phyloP scores from a whole-genome alignment of 495 filamentous ascomycete genomes.

The Penicillium daleae region DNA sequence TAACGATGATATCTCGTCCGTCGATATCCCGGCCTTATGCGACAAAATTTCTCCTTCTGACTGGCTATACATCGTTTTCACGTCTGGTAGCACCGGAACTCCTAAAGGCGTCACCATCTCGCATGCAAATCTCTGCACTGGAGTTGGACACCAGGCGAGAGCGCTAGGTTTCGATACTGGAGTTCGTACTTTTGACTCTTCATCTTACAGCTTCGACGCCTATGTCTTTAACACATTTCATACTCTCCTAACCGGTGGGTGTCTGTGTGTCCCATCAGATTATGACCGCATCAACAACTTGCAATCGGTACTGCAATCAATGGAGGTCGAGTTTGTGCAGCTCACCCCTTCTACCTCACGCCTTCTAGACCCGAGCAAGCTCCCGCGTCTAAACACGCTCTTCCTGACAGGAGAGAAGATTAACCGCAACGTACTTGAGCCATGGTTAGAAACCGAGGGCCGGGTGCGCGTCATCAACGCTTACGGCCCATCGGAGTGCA shows the following conservation, averaged over 20 bases:
- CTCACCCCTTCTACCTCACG: constrained; percentile 21
- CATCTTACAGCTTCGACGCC: constrained; percentile 29
- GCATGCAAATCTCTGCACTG: constrained; percentile 61
- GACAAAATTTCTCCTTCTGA: constrained; percentile 29
- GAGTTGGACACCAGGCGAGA: background rate
- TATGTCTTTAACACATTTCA: constrained; percentile 23
- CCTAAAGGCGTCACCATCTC: constrained; percentile 33
- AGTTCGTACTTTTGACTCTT: constrained; percentile 21
- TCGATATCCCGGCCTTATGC: constrained; percentile 29
- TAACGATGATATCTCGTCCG: background rate
- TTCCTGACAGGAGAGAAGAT: background rate
- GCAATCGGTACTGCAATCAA: constrained; percentile 9
- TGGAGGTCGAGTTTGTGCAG: constrained; percentile 9
- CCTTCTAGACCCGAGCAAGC: constrained; percentile 13
- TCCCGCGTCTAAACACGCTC: constrained; percentile 15
- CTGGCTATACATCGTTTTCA: background rate
- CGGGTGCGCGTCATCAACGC: background rate
- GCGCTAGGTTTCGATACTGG: background rate
- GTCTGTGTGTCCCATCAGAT: constrained; percentile 32
- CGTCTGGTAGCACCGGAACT: background rate
- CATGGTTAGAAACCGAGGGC: background rate
- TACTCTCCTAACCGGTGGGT: constrained; percentile 29
- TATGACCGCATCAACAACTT: constrained; percentile 20
- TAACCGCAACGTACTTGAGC: background rate
- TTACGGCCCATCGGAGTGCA: background rate